Percentiles rank a stretch among this genome's conserved stretches.
Evolutionary conservation across 306 rosid species (phyloP).

Genomic region (Quercus aquifolioides): DNA sequence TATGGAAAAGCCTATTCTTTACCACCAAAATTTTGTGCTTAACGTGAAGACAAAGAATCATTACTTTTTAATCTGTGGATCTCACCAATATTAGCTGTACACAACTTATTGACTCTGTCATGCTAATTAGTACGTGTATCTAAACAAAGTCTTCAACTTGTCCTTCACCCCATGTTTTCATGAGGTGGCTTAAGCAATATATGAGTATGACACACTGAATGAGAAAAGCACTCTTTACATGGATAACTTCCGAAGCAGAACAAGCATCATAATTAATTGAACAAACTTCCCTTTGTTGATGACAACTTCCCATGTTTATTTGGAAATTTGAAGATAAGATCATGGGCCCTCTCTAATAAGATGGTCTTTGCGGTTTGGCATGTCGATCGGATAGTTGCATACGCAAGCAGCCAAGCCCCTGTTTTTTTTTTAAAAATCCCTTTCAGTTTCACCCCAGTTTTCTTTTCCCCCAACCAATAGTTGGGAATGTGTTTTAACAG

Average conservation of each 20-base stretch:
- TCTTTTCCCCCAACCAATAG: not conserved
- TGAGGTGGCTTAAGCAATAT: not conserved
- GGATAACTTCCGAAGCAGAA: not conserved
- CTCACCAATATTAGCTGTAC: not conserved
- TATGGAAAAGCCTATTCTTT: not conserved
- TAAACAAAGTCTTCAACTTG: not conserved
- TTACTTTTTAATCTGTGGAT: not conserved
- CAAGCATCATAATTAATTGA: not conserved
- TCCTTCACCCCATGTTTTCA: not conserved
- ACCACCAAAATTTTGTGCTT: not conserved
- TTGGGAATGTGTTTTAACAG: too few species aligned
- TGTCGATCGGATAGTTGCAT: not conserved
- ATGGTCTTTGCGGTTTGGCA: not conserved
- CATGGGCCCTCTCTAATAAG: not conserved
- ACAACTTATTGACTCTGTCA: not conserved
- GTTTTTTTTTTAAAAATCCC: not conserved
- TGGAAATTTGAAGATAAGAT: not conserved
- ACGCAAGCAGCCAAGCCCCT: not conserved
- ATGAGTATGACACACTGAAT: not conserved
- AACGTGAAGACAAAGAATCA: slow-evolving; percentile 2
- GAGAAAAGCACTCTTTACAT: not conserved
- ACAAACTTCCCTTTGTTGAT: not conserved
- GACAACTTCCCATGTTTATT: not conserved
- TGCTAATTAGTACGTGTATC: not conserved
- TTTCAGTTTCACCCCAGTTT: not conserved